Percentiles rank a stretch among this genome's conserved stretches.
Evolutionary conservation across 1,284 basidiomycete genomes (phyloP).

Genomic region (Cutaneotrichosporon sp.): DNA sequence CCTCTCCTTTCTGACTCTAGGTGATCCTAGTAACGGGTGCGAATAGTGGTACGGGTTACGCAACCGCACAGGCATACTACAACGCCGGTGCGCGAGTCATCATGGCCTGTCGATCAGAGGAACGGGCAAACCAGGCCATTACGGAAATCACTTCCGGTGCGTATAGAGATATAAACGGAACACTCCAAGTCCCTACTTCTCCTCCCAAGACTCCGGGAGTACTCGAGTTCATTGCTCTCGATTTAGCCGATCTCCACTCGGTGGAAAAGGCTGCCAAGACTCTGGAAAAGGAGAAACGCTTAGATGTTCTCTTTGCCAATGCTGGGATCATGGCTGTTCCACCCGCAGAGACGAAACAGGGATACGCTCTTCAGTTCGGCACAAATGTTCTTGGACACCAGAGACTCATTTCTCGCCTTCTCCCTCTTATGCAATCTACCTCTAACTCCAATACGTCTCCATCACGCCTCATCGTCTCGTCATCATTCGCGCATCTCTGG

Average conservation of each 20-base stretch:
- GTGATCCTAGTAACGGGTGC: conserved; percentile 50
- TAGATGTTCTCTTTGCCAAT: conserved; percentile 55
- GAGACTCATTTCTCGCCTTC: conserved; percentile 58
- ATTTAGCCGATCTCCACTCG: conserved; percentile 61
- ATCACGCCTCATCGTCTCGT: conserved; percentile 57
- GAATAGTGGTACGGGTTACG: conserved; percentile 44
- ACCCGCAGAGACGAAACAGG: conserved; percentile 57
- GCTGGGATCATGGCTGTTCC: conserved; percentile 60
- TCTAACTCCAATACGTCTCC: conserved; percentile 29
- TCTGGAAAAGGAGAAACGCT: conserved; percentile 33
- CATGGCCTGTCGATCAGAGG: conserved; percentile 55
- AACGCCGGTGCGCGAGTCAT: conserved; percentile 65
- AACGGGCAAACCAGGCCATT: conserved; percentile 59
- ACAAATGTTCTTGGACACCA: conserved; percentile 56
- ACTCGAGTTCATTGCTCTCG: conserved; percentile 55
- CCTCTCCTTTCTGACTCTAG: conserved; percentile 18
- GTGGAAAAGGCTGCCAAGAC: conserved; percentile 60
- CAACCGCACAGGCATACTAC: conserved; percentile 54
- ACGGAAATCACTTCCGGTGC: conserved; percentile 55
- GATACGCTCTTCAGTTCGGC: conserved; percentile 62
- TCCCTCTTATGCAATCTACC: conserved; percentile 58
- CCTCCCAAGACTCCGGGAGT: background rate
- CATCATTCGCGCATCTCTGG: conserved; percentile 52
- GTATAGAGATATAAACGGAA: background rate
- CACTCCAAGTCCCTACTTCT: background rate